Conservation (phyloP, 2,329 filamentous ascomycete genomes). For the Thielaviopsis ethacetica region DNA sequence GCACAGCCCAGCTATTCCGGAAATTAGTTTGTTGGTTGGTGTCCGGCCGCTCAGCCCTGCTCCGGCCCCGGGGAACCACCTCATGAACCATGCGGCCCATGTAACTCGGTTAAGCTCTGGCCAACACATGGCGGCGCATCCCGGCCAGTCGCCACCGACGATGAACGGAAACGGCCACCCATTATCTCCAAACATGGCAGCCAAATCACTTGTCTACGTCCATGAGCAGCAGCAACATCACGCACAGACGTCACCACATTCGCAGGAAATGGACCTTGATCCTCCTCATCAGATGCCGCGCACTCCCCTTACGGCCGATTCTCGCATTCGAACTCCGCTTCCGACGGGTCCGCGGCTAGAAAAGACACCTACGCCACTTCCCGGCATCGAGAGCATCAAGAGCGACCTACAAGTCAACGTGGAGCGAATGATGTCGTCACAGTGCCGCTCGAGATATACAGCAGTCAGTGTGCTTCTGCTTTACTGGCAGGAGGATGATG, state of each 20-base stretch:
- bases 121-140: background rate
- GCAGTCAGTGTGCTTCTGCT: slow-evolving; percentile 37
- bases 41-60: slow-evolving; percentile 32
- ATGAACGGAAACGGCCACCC: background rate
- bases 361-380: slow-evolving; percentile 28
- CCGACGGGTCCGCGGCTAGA: slow-evolving; percentile 39
- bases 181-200: background rate
- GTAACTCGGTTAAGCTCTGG: background rate
- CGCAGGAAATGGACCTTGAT: slow-evolving; percentile 42
- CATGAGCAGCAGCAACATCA: slow-evolving; percentile 18
- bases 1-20: slow-evolving; percentile 33
- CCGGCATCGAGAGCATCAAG: slow-evolving; percentile 33
- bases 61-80: slow-evolving; percentile 14
- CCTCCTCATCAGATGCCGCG: slow-evolving; percentile 21
- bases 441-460: slow-evolving; percentile 35
- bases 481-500: slow-evolving; percentile 38
- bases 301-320: slow-evolving; percentile 27
- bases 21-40: slow-evolving; percentile 26
- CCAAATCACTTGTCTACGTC: slow-evolving; percentile 23
- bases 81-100: background rate
- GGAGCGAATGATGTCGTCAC: slow-evolving; percentile 31
- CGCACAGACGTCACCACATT: slow-evolving; percentile 13
- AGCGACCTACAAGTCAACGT: slow-evolving; percentile 35
- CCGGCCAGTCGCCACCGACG: background rate
- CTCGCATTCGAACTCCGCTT: slow-evolving; percentile 37